Base-by-base conservation (phyloP, 2,329 filamentous ascomycete species). In the Paecilomyces sp. region DNA sequence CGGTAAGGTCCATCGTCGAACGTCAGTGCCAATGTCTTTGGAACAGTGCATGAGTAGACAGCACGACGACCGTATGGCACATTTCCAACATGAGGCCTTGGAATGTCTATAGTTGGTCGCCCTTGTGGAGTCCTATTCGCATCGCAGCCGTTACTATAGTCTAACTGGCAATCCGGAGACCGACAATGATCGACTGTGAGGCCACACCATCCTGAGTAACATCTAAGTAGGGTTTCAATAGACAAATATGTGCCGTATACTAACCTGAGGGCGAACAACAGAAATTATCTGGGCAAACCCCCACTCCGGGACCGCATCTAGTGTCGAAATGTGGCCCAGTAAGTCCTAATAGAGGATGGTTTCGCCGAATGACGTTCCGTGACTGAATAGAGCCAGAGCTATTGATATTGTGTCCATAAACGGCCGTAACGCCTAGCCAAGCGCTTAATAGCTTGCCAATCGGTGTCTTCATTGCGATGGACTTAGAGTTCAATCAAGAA, bases 1-100 rank as follows among this genome's bases (percentile, higher is more conserved):
- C 79, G 72, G 63, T 83, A 83, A 24, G 86, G 87, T 1, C 87
- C 87, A 68, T 89, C 87, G 64, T 89, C 87, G 64, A 83, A 89
- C 0, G 86, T 89, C 58, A 89, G 70, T 18, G 87, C 87, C 65
- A 89, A 80, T 11, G 83, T 83, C 57, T 85, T 84, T 2, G 80
- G 76, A n/a, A 77, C 76, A 47, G 66, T 69, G 63, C 79, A 80
- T 11, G 72, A 69, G 33, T 72, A 71, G 57, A 78, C 74, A 18
- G 68, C 65, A 8, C 63, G 59, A 24, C 71, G 70, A 1, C 70
- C 74, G 55, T 77, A 78, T 18, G 72, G 70, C 15, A 74, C 68
- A 41, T 67, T 62, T 24, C 76, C 75, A 25, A 73, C 12, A n/a
- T 68, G 68, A 60, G 74, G 70, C 18, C 76, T 74, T 58, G 66